Evolutionary conservation across 306 rosid genomes (phyloP).

Genomic region (Lupinus albus): DNA sequence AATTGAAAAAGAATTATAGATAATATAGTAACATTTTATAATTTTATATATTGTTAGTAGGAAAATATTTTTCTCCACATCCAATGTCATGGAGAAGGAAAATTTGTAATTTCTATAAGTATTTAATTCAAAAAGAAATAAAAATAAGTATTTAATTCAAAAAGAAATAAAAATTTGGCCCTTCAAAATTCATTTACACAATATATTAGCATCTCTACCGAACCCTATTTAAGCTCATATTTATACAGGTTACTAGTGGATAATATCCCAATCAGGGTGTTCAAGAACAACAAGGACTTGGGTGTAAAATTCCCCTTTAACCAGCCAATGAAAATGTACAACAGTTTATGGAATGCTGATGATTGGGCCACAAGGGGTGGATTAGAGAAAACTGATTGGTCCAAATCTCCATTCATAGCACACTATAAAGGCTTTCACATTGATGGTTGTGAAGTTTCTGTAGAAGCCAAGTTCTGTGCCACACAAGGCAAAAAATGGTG

Average conservation of each 20-base stretch:
- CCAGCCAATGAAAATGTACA: conserved; percentile 95
- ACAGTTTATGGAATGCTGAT: conserved; percentile 94
- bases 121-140: no score
- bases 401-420: conserved; percentile 87
- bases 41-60: no score
- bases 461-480: conserved; percentile 65
- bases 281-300: conserved; percentile 80
- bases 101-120: no score
- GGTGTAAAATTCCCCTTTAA: conserved; percentile 87
- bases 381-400: conserved; percentile 92
- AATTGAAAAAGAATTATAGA: no score
- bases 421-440: conserved; percentile 78
- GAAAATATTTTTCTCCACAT: no score
- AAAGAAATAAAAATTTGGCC: no score
- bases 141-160: no score
- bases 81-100: no score
- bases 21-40: no score
- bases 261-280: conserved; percentile 79
- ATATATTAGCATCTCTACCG: no score
- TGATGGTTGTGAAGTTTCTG: conserved; percentile 90
- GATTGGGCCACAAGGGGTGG: conserved; percentile 99
- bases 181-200: no score
- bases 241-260: conserved; percentile 79
- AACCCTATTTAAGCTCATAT: no score
- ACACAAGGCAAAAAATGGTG: conserved; percentile 89